Percentiles rank a stretch among this genome's conserved stretches.
phyloP scores from a whole-genome alignment of 1,139 yeast genomes.

The Yamadazyma trypodendri region DNA sequence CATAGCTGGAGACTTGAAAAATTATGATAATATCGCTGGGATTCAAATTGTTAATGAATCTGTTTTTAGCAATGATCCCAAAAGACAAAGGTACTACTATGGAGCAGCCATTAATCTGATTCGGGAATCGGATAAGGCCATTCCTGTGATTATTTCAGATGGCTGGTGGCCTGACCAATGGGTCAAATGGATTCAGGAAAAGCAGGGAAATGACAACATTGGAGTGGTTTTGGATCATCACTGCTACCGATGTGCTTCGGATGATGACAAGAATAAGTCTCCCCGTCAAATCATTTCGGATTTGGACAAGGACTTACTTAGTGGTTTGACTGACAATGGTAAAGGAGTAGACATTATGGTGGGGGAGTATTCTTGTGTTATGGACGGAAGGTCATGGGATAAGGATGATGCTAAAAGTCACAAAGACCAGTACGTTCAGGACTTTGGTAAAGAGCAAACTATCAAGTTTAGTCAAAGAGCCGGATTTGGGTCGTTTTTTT shows the following conservation, averaged over 20 bases:
- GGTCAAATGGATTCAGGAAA: conserved; percentile 61
- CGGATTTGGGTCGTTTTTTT: conserved; percentile 72
- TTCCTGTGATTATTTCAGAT: conserved; percentile 84
- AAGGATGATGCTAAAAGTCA: conserved; percentile 47
- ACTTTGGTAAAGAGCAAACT: conserved; percentile 43
- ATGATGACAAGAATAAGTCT: conserved; percentile 62
- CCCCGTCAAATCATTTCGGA: conserved; percentile 66
- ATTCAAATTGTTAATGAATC: conserved; percentile 87
- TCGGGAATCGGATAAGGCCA: conserved; percentile 48
- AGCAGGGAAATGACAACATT: conserved; percentile 36
- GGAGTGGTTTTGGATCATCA: conserved; percentile 84
- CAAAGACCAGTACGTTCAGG: conserved; percentile 33
- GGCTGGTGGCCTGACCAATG: conserved; percentile 91
- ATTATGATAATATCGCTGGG: conserved; percentile 70
- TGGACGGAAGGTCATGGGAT: conserved; percentile 75
- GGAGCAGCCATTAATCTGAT: conserved; percentile 64
- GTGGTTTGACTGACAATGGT: conserved; percentile 46
- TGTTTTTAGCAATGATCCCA: conserved; percentile 52
- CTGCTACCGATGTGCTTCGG: conserved; percentile 82
- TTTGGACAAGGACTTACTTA: conserved; percentile 51
- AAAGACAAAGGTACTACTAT: conserved; percentile 61
- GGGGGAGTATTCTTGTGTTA: conserved; percentile 89
- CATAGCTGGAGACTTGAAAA: conserved; percentile 58
- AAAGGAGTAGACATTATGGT: conserved; percentile 68
- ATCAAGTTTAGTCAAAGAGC: conserved; percentile 51